Evolutionary conservation across 2,329 filamentous ascomycete species (phyloP).

Genomic region (Colletotrichum euphorbiae): DNA sequence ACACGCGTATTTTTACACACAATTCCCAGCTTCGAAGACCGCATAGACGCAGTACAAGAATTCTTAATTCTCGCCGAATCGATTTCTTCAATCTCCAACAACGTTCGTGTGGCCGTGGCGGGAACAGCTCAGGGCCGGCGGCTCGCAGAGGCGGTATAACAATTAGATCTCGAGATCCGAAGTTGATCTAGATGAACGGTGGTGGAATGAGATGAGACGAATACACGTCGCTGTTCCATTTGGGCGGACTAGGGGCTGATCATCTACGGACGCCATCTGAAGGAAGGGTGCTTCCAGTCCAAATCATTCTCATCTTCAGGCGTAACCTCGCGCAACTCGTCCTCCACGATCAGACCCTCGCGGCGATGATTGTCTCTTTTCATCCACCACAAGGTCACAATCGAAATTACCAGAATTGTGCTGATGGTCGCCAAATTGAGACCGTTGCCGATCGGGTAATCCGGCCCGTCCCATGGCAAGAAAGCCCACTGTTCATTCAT

Average conservation of each 20-base stretch:
- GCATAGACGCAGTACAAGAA: no score
- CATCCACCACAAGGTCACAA: constrained; percentile 69
- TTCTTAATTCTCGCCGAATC: no score
- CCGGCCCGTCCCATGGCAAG: constrained; percentile 69
- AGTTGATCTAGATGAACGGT: no score
- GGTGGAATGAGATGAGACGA: neutral
- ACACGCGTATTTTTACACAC: no score
- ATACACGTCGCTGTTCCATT: neutral
- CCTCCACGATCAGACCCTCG: constrained; percentile 46
- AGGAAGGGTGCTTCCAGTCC: constrained; percentile 75
- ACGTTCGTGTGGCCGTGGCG: no score
- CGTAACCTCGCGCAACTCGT: constrained; percentile 64
- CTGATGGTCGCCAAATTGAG: constrained; percentile 73
- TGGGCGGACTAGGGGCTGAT: neutral
- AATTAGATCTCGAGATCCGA: no score
- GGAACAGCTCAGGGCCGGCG: no score
- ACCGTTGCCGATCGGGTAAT: constrained; percentile 78
- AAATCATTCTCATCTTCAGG: constrained; percentile 67
- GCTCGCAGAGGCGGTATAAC: no score
- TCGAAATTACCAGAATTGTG: constrained; percentile 64
- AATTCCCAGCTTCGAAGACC: no score
- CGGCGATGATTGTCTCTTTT: constrained; percentile 64
- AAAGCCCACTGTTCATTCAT: constrained; percentile 63
- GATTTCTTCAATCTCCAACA: no score
- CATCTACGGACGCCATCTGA: constrained; percentile 62